phyloP scores from a whole-genome alignment of 2,329 filamentous ascomycete species.

The Rutstroemia sp. region DNA sequence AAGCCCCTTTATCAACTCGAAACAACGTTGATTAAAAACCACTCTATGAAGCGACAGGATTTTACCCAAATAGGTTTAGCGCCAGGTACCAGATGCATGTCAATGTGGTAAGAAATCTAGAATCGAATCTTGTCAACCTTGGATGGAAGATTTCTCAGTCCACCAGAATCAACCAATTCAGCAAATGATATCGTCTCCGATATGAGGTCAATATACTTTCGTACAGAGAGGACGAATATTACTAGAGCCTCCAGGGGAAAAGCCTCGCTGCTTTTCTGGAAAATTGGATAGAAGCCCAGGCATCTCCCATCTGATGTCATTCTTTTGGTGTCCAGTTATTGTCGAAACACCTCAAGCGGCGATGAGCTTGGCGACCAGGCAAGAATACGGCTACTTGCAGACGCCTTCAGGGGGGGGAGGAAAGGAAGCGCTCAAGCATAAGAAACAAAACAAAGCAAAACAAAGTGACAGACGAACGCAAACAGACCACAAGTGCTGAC shows the following conservation, averaged over 20 bases:
- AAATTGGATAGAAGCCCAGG: not conserved
- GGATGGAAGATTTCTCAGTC: not conserved
- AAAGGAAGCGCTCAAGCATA: not conserved
- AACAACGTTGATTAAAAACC: constrained; percentile 4
- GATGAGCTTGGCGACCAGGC: not conserved
- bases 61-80: not conserved
- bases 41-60: not conserved
- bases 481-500: not conserved
- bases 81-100: not conserved
- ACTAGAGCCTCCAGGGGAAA: too few relatives aligned
- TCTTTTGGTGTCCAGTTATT: not conserved
- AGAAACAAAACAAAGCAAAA: too few relatives aligned
- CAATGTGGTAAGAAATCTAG: not conserved
- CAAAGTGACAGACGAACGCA: not conserved
- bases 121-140: too few relatives aligned
- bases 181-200: not conserved
- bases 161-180: not conserved
- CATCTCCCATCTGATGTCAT: constrained; percentile 1
- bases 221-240: not conserved
- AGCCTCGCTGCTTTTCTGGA: not conserved
- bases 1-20: not conserved
- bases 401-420: not conserved
- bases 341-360: constrained; percentile 1
- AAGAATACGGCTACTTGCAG: not conserved
- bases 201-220: constrained; percentile 3